Base-by-base conservation (phyloP, 2,329 filamentous ascomycete species). In the Exophiala bonariae region DNA sequence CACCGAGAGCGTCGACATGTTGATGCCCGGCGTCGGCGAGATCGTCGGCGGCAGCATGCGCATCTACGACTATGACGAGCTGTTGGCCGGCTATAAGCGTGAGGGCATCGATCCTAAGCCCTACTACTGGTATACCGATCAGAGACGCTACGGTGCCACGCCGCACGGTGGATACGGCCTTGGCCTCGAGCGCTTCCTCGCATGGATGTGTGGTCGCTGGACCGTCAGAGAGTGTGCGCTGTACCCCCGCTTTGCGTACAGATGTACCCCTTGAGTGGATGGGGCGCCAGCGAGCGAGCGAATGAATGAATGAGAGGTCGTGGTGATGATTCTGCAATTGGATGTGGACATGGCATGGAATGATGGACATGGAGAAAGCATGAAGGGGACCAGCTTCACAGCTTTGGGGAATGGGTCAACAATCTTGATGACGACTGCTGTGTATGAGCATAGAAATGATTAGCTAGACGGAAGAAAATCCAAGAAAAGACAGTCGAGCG, bases 101-200 rank as follows among this genome's bases (percentile, higher is more conserved):
- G 87, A 96, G 71, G 86, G 85, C 32, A 95, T 97, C 67, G 83
- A 88, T 61, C 82, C 90, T 16, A 81, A 80, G 60, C 84, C 86
- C 36, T 97, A 97, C 74, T 97, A 95, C 79, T 99, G 93, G 93
- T 99, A 97, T 75, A 95, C 90, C 23, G 93, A 96, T 73, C 90
- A 96, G 80, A 80, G 91, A 66, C 95, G 93, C 88, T 96, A 97
- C 65, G 93, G 93, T 46, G 90, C 87, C 44, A 90, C 87, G 35
- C 89, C 90, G 20, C 92, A 97, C 70, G 90, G 90, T 55, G 91
- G 92, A 45, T 97, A 96, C 68, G 92, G 92, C 43, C 78, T 99
- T 39, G 93, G 93, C 59, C 79, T 96, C 41, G 92, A 97, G 77
- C 83, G 92, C 37, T 85, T 85, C 72, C 69, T 85, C 40, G 82